phyloP scores from a whole-genome alignment of 2,329 filamentous ascomycete species.

The Diaporthe longicolla region DNA sequence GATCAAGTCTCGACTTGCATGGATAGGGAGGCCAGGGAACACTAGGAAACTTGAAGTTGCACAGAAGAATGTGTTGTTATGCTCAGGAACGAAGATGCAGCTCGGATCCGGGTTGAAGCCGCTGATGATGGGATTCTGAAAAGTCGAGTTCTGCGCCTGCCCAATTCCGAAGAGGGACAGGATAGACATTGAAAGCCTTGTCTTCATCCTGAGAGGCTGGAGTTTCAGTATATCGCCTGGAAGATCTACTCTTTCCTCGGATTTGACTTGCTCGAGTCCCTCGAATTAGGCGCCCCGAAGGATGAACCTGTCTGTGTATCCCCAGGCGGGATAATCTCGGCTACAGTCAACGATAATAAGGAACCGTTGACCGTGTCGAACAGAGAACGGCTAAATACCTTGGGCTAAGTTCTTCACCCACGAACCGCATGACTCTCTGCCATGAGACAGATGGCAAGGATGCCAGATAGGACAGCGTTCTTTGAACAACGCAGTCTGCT shows the following conservation, averaged over 20 bases:
- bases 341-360: not conserved
- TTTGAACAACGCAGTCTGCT: not conserved
- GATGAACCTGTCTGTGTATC: not conserved
- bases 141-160: slow-evolving; percentile 2
- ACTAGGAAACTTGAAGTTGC: slow-evolving; percentile 10
- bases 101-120: slow-evolving; percentile 17
- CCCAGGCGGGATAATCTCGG: not conserved
- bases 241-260: not conserved
- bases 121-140: slow-evolving; percentile 12
- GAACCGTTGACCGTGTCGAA: not conserved
- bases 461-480: not conserved
- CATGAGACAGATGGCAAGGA: too few species aligned
- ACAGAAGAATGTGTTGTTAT: slow-evolving; percentile 19
- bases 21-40: slow-evolving; percentile 3
- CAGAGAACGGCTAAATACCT: not conserved
- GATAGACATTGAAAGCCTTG: not conserved
- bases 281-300: not conserved
- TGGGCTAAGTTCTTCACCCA: not conserved
- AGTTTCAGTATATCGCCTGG: not conserved
- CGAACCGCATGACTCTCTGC: not conserved
- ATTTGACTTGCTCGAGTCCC: not conserved
- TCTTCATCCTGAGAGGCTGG: not conserved
- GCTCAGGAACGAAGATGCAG: not conserved
- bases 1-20: not conserved
- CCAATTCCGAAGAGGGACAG: not conserved